Percentiles rank a stretch among this genome's conserved stretches.
These are phyloP conservation scores for Plicaturopsis crispa DNA, from an alignment of 768 basidiomycete genomes.

Conservation along the genomic window DNA sequence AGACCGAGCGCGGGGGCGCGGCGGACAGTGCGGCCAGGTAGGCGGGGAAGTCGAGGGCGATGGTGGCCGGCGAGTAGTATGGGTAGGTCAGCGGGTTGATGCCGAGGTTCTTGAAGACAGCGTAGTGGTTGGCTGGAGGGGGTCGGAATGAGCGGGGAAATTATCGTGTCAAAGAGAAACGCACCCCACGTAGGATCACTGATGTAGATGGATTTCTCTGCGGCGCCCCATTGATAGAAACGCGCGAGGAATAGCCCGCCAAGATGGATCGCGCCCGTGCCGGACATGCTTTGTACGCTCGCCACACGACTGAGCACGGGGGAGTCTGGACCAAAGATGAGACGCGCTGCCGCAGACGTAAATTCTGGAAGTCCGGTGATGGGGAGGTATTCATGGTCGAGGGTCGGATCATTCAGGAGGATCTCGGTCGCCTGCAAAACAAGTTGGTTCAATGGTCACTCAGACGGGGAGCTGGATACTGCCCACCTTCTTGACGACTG, in stretches of 20 bases:
- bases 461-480: slow-evolving; percentile 4
- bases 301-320: slow-evolving; percentile 63
- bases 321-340: slow-evolving; percentile 74
- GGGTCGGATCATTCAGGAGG: slow-evolving; percentile 56
- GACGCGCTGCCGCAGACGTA: slow-evolving; percentile 70
- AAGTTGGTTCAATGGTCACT: no score
- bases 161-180: slow-evolving; percentile 15
- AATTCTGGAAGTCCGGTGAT: slow-evolving; percentile 85
- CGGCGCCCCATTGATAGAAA: slow-evolving; percentile 67
- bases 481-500: slow-evolving; percentile 79
- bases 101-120: slow-evolving; percentile 87
- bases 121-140: slow-evolving; percentile 71
- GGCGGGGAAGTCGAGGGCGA: slow-evolving; percentile 75
- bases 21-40: slow-evolving; percentile 50
- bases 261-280: slow-evolving; percentile 93
- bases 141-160: background rate
- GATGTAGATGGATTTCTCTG: slow-evolving; percentile 67
- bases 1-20: slow-evolving; percentile 73
- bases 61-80: slow-evolving; percentile 91
- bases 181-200: slow-evolving; percentile 95
- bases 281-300: slow-evolving; percentile 90
- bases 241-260: slow-evolving; percentile 80
- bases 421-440: slow-evolving; percentile 58
- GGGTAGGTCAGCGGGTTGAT: slow-evolving; percentile 82
- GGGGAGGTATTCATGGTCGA: slow-evolving; percentile 91